Conservation (phyloP, 352 stramenopile species). For the Pythium myriotylum region DNA sequence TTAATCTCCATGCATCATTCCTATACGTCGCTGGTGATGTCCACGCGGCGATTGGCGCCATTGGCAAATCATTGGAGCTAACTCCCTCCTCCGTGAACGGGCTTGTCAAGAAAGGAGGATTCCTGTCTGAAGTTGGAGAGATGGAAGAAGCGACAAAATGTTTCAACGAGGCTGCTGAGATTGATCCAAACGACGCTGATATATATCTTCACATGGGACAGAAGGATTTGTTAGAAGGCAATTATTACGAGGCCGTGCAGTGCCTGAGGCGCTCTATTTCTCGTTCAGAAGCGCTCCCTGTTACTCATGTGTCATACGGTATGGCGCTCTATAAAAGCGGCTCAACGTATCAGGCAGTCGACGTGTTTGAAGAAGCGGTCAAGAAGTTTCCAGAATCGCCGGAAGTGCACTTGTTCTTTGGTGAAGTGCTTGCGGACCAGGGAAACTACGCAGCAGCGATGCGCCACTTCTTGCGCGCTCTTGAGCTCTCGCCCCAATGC, state of each 20-base stretch:
- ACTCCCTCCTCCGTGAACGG: constrained; percentile 60
- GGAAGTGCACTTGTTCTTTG: constrained; percentile 83
- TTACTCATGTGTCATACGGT: constrained; percentile 81
- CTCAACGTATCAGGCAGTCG: constrained; percentile 79
- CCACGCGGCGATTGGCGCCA: constrained; percentile 63
- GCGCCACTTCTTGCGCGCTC: constrained; percentile 69
- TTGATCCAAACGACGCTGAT: constrained; percentile 78
- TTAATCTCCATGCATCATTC: constrained; percentile 83
- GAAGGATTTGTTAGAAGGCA: constrained; percentile 77
- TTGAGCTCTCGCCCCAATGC: constrained; percentile 76
- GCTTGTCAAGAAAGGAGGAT: constrained; percentile 82
- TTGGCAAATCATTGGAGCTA: constrained; percentile 60
- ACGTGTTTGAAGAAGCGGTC: constrained; percentile 76
- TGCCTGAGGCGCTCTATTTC: constrained; percentile 75
- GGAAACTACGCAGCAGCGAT: constrained; percentile 83
- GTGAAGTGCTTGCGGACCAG: constrained; percentile 81
- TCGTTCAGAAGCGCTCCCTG: constrained; percentile 69
- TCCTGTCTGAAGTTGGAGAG: constrained; percentile 74
- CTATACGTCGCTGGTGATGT: constrained; percentile 82
- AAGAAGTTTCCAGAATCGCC: constrained; percentile 66
- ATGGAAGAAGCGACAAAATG: constrained; percentile 60
- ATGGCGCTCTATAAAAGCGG: constrained; percentile 89
- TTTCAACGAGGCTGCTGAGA: constrained; percentile 65
- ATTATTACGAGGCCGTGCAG: constrained; percentile 74
- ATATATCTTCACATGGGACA: constrained; percentile 82